A percentile compares a stretch with the other conserved stretches of the same genome.
These are phyloP conservation scores for Xylaria intraflava DNA, from an alignment of 495 filamentous ascomycete species.

Conservation along the genomic window DNA sequence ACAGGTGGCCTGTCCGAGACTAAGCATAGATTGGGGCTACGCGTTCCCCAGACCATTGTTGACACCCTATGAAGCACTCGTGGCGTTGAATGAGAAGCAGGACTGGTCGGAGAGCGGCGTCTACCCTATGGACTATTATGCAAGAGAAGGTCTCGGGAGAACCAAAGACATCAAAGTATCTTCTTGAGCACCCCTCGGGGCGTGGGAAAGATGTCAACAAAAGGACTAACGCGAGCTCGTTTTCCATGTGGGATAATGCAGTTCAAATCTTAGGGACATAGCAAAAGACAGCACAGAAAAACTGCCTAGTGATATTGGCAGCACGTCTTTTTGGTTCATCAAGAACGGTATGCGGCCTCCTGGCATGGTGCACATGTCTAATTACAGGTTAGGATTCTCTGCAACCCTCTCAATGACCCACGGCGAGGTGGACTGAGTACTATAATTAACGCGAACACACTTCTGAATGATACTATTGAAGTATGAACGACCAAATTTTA, in stretches of 20 bases:
- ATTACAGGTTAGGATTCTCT: no score
- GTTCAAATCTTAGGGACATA: not conserved
- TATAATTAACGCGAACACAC: no score
- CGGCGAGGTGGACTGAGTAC: no score
- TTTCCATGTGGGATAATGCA: not conserved
- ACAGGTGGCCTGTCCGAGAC: slow-evolving; percentile 86
- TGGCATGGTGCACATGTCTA: no score
- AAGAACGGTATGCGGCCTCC: not conserved
- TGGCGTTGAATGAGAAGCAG: slow-evolving; percentile 70
- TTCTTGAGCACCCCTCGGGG: slow-evolving; percentile 3
- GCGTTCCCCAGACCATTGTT: slow-evolving; percentile 83
- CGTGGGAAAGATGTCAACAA: not conserved
- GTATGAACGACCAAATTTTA: no score
- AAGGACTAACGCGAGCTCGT: not conserved
- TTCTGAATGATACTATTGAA: no score
- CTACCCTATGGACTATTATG: slow-evolving; percentile 99
- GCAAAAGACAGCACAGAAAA: not conserved
- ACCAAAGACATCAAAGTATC: slow-evolving; percentile 41
- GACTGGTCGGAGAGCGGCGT: slow-evolving; percentile 65
- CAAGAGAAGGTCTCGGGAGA: slow-evolving; percentile 81
- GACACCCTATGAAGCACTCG: slow-evolving; percentile 90
- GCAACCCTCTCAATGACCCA: no score
- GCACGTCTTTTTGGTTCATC: not conserved
- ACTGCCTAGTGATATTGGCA: not conserved
- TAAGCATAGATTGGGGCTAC: slow-evolving; percentile 99